Evolutionary conservation across 495 filamentous ascomycete genomes (phyloP), one percentile per base, ranked within the genome.

Genomic region (Parmelia sp.): DNA sequence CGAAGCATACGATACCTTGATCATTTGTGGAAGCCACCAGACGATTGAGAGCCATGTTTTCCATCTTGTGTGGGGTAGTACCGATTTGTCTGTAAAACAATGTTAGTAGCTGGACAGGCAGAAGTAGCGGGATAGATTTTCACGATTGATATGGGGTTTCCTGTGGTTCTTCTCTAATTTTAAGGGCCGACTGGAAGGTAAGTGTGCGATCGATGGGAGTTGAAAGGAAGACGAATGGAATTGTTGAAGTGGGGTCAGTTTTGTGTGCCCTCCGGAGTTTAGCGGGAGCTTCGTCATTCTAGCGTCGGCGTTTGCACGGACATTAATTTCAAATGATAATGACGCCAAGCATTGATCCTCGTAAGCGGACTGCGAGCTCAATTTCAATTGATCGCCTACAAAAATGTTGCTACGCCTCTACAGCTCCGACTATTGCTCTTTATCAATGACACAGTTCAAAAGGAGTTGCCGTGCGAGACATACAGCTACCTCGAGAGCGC

Each of bases 1-100:
- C 75, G 79, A 35, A 58, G 19, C 57, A 33, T 17, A 51, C 35
- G 62, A 64, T 64, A 64, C 62, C 62, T 64, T 44, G 62, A 64
- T 64, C 56, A 59, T 64, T 53, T 9, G 17, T 36, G 57, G 62
- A 64, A 51, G 57, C 11, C 35, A 64, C 57, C 62, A 39, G 42
- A 44, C 62, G 62, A 57, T 35, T 37, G 25, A 64, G 39, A 45
- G 23, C 44, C 62, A 64, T 60, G 57, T 42, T 33, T 37, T 64
- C 62, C 56, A 53, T 59, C 25, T 53, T 36, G 4, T 12, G 44
- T n/a, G 44, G 33, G 42, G 33, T 33, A 55, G 51, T 64, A 64
- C 62, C 57, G 37, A 35, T 4, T 58, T 53, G 36, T 19, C 11
- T 59, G 9, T 49, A 14, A 40, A 15, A 7, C 11, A 25, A 45